Evolutionary conservation across 2,329 filamentous ascomycete genomes (phyloP).

Genomic region (Davidsoniella virescens): DNA sequence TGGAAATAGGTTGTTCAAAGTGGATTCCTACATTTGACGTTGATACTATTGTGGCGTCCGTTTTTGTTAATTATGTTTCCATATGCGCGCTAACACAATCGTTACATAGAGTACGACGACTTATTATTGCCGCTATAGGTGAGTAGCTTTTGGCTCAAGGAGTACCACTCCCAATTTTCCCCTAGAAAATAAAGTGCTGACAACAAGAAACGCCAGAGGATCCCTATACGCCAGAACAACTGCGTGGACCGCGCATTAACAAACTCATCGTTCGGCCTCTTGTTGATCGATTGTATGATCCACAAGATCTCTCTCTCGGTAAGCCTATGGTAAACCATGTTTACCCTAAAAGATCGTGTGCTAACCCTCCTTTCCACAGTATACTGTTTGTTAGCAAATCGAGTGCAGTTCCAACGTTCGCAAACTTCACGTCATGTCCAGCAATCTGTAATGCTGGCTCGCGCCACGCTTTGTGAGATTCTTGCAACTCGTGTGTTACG

Average conservation of each 20-base stretch:
- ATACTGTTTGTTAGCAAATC: slow-evolving; percentile 56
- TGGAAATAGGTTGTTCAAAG: no score
- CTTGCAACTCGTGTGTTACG: slow-evolving; percentile 50
- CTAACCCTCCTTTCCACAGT: slow-evolving; percentile 24
- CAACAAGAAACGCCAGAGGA: slow-evolving; percentile 18
- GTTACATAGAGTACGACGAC: slow-evolving; percentile 11
- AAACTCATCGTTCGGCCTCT: slow-evolving; percentile 44
- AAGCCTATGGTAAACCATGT: slow-evolving; percentile 13
- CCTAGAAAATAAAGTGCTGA: background rate
- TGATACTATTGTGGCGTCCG: background rate
- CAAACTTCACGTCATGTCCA: slow-evolving; percentile 44
- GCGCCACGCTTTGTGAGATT: slow-evolving; percentile 52
- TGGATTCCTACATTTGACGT: no score
- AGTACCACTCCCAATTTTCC: no score
- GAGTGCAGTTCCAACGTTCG: slow-evolving; percentile 52
- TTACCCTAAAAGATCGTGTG: background rate
- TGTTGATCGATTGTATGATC: slow-evolving; percentile 46
- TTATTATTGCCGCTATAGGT: slow-evolving; percentile 15
- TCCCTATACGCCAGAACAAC: slow-evolving; percentile 34
- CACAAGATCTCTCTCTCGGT: slow-evolving; percentile 44
- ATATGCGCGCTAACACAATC: no score
- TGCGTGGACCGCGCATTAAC: slow-evolving; percentile 50
- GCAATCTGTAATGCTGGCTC: slow-evolving; percentile 52
- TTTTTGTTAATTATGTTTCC: no score
- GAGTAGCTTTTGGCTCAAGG: background rate